phyloP scores from a whole-genome alignment of 1,284 basidiomycete species.

The Pseudozyma tsukubaensis region DNA sequence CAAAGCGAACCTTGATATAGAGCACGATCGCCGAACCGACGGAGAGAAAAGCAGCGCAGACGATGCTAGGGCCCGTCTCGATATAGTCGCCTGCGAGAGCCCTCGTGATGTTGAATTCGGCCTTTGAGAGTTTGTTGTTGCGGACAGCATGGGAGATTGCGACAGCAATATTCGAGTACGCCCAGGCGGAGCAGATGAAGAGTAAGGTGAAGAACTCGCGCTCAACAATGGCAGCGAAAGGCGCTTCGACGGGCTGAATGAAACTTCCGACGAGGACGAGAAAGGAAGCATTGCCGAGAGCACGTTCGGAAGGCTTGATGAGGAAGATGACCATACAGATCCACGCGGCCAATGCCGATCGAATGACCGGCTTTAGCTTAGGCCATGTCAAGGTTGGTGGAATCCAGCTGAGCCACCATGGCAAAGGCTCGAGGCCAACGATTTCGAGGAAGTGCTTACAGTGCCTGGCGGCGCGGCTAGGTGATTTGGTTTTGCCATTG shows the following conservation, averaged over 20 bases:
- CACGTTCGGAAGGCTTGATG: slow-evolving; percentile 72
- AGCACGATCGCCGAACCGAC: slow-evolving; percentile 75
- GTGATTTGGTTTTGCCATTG: slow-evolving; percentile 31
- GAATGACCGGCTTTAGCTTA: slow-evolving; percentile 75
- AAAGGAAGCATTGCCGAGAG: slow-evolving; percentile 78
- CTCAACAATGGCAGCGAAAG: slow-evolving; percentile 78
- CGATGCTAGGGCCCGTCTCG: slow-evolving; percentile 73
- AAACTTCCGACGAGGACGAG: slow-evolving; percentile 77
- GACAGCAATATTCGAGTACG: slow-evolving; percentile 78
- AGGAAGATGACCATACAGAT: slow-evolving; percentile 76
- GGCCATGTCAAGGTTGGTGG: slow-evolving; percentile 51
- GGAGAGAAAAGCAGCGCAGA: slow-evolving; percentile 77
- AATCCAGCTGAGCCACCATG: slow-evolving; percentile 46
- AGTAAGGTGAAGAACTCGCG: slow-evolving; percentile 76
- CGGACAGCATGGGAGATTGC: slow-evolving; percentile 76
- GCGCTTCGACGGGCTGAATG: slow-evolving; percentile 77
- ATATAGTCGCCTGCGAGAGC: slow-evolving; percentile 43
- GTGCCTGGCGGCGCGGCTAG: slow-evolving; percentile 3
- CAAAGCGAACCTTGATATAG: slow-evolving; percentile 76
- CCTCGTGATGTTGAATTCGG: slow-evolving; percentile 66
- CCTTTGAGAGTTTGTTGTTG: slow-evolving; percentile 70
- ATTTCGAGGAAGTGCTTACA: slow-evolving; percentile 16
- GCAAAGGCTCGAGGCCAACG: slow-evolving; percentile 36
- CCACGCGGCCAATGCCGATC: slow-evolving; percentile 77
- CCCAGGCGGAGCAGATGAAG: slow-evolving; percentile 75